Base-by-base conservation (phyloP, 805 yeast species). In the Tetrapisispora fleetii region DNA sequence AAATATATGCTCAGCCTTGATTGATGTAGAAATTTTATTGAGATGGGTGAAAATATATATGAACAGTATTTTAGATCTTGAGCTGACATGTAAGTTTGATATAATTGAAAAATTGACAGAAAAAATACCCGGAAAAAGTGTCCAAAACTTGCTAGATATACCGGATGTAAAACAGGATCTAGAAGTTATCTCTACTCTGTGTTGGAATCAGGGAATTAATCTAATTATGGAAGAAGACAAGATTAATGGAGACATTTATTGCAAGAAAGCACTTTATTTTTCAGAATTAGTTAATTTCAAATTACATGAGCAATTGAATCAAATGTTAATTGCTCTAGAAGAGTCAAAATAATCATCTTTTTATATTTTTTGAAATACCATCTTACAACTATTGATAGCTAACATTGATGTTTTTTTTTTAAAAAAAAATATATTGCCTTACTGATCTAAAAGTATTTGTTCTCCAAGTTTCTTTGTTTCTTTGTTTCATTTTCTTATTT, bases 121-220 rank as follows among this genome's bases (percentile, higher is more conserved):
- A 3, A 32, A 22, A 24, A 11, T 45, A 11, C 1, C 21, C 6
- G 11, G 17, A 9, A 17, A n/a, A 16, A 16, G 9, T 17, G 18
- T 17, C 19, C 16, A 19, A 18, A n/a, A 17, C 2, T 11, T 19
- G 5, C 3, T 37, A 7, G 37, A 35, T 4, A 19, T 35, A 10
- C 35, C 27, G 39, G 40, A 4, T 30, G 53, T 48, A 10, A 49
- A 48, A 40, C 50, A 60, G 50, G 73, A 70, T 45, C 45, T 68
- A 32, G 73, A 70, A 53, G 64, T 65, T 63, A 50, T 72, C 9
- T 59, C 70, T 1, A 64, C 69, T 2, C 52, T 58, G 1, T 58
- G 67, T 40, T 72, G 75, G 75, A 71, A 72, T 43, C 53, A 54
- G 39, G 74, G 74, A 1, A 65, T 71, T 4, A 59, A 56, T 18